Evolutionary conservation across 192 early-diverging fungal genomes (phyloP).

Genomic region (Coemansia sp.): DNA sequence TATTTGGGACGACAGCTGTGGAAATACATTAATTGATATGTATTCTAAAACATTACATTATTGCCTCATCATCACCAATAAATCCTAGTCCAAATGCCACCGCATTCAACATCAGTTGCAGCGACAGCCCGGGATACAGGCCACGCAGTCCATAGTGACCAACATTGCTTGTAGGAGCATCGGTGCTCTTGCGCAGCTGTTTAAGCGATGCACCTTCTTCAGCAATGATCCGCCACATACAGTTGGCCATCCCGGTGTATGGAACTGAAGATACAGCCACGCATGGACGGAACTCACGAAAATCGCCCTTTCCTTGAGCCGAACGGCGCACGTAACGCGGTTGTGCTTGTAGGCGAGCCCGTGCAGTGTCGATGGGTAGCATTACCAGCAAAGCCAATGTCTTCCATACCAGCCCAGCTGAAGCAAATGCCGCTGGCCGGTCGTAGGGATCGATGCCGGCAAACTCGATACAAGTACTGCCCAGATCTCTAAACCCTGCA

Average conservation of each 20-base stretch:
- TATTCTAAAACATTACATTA: not conserved
- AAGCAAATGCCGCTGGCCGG: conserved; percentile 60
- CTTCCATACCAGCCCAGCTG: conserved; percentile 65
- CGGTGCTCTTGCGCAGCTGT: conserved; percentile 9
- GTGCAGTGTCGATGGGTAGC: conserved; percentile 82
- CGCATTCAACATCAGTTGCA: conserved; percentile 62
- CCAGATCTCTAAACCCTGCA: conserved; percentile 67
- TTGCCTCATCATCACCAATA: conserved; percentile 52
- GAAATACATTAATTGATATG: not conserved
- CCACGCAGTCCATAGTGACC: conserved; percentile 61
- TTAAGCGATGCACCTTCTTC: conserved; percentile 67
- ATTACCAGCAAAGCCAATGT: conserved; percentile 72
- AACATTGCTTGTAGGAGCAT: conserved; percentile 9
- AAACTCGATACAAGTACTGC: conserved; percentile 64
- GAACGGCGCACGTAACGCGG: conserved; percentile 48
- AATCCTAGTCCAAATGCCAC: conserved; percentile 61
- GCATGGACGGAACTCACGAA: conserved; percentile 60
- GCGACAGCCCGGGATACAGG: conserved; percentile 67
- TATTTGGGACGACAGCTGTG: not conserved
- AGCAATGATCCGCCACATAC: conserved; percentile 63
- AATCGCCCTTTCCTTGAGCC: conserved; percentile 3
- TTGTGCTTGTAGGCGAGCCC: conserved; percentile 83
- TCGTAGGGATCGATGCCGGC: conserved; percentile 56
- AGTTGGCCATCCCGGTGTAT: conserved; percentile 71
- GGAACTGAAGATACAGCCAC: conserved; percentile 67